These are phyloP conservation scores for Apocynum venetum DNA, from an alignment of 257 asterid species.

Conservation along the genomic window DNA sequence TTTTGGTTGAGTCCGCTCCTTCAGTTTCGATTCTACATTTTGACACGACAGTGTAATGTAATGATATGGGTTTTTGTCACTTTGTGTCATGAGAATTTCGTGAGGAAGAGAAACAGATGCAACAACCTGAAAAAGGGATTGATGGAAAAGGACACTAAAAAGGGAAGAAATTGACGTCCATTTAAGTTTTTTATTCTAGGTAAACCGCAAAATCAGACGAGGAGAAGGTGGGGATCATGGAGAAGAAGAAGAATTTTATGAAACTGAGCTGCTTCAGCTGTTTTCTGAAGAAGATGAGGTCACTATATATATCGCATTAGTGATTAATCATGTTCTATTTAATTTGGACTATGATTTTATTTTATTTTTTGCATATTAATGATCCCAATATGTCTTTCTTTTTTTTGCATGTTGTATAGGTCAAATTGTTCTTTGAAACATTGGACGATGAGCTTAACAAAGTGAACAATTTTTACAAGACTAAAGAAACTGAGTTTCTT, in stretches of 20 bases:
- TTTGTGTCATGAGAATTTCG: conserved; percentile 38
- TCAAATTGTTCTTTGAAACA: conserved; percentile 54
- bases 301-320: neutral
- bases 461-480: conserved; percentile 67
- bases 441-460: conserved; percentile 72
- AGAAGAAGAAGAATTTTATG: conserved; percentile 44
- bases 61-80: conserved; percentile 28
- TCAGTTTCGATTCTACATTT: neutral
- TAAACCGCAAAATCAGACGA: conserved; percentile 34
- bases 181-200: conserved; percentile 32
- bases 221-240: conserved; percentile 49
- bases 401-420: conserved; percentile 33
- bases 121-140: conserved; percentile 38
- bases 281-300: conserved; percentile 92
- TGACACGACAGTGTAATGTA: neutral
- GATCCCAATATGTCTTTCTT: neutral
- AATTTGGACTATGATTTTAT: neutral
- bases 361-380: neutral
- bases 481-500: conserved; percentile 68
- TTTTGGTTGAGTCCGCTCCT: neutral
- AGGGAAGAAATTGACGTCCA: neutral
- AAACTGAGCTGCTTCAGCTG: conserved; percentile 67
- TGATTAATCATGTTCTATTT: neutral
- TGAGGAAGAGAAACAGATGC: conserved; percentile 38
- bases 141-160: conserved; percentile 14